phyloP scores from a whole-genome alignment of 1,284 basidiomycete genomes.

The Cryptococcus neoformans region DNA sequence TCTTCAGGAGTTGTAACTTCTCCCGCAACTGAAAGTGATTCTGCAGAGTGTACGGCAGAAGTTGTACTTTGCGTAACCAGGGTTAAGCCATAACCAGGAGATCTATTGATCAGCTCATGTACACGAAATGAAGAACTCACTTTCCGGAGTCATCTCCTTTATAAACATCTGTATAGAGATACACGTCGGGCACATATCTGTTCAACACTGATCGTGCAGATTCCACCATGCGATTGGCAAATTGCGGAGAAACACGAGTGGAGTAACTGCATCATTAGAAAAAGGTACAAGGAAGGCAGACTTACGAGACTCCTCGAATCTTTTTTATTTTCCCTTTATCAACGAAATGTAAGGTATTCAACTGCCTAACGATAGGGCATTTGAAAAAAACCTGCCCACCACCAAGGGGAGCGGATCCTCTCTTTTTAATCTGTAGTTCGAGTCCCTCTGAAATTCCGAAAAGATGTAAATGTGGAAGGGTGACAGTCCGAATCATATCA shows the following conservation, averaged over 20 bases:
- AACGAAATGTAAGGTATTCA: constrained; percentile 88
- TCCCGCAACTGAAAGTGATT: constrained; percentile 68
- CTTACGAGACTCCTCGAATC: constrained; percentile 39
- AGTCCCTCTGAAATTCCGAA: constrained; percentile 86
- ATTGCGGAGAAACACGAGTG: constrained; percentile 92
- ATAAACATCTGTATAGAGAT: constrained; percentile 97
- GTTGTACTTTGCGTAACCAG: constrained; percentile 92
- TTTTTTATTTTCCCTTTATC: constrained; percentile 85
- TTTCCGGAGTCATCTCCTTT: constrained; percentile 97
- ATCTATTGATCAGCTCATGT: constrained; percentile 55
- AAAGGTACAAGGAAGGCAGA: neutral
- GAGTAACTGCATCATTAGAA: constrained; percentile 62
- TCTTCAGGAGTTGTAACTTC: constrained; percentile 75
- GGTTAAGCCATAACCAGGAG: constrained; percentile 91
- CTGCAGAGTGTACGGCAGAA: constrained; percentile 79
- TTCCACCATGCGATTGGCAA: constrained; percentile 97
- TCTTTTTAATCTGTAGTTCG: constrained; percentile 87
- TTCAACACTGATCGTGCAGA: constrained; percentile 87
- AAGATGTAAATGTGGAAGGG: constrained; percentile 82
- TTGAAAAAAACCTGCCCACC: constrained; percentile 91
- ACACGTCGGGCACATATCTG: constrained; percentile 96
- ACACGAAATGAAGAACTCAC: constrained; percentile 53
- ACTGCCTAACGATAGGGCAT: constrained; percentile 85
- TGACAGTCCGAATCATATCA: constrained; percentile 88
- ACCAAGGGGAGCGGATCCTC: constrained; percentile 85